phyloP scores from a whole-genome alignment of 257 asterid species.

The Solanum pimpinellifolium region DNA sequence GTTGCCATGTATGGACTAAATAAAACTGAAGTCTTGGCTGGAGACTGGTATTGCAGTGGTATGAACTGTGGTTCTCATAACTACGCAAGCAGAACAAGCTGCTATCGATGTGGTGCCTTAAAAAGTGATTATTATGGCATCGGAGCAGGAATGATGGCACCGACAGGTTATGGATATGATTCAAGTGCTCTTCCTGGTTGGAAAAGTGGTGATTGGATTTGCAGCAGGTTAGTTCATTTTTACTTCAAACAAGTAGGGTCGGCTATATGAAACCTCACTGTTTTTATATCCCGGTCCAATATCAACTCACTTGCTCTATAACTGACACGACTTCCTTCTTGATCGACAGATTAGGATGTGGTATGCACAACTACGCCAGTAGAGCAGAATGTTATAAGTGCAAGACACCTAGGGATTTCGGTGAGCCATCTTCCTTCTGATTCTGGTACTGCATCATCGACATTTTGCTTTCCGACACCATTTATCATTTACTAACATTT shows the following conservation, averaged over 20 bases:
- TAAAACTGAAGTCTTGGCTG: slow-evolving; percentile 45
- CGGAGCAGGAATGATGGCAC: slow-evolving; percentile 30
- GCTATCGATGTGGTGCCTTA: slow-evolving; percentile 51
- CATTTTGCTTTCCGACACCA: not conserved
- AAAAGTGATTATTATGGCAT: slow-evolving; percentile 40
- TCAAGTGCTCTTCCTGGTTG: slow-evolving; percentile 60
- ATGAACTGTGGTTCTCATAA: slow-evolving; percentile 72
- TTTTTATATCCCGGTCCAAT: not conserved
- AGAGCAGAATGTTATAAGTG: slow-evolving; percentile 67
- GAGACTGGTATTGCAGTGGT: slow-evolving; percentile 75
- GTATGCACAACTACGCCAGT: slow-evolving; percentile 69
- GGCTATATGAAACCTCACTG: not conserved
- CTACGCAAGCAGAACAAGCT: slow-evolving; percentile 71
- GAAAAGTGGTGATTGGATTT: slow-evolving; percentile 91
- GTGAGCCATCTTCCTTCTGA: slow-evolving; percentile 16
- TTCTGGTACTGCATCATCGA: not conserved
- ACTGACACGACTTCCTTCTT: not conserved
- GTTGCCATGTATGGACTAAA: slow-evolving; percentile 35
- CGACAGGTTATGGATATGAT: slow-evolving; percentile 33
- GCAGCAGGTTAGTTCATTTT: slow-evolving; percentile 37
- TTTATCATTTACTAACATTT: not conserved
- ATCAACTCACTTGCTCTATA: not conserved
- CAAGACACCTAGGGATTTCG: slow-evolving; percentile 48
- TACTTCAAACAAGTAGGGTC: not conserved
- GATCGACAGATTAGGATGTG: slow-evolving; percentile 48